Evolutionary conservation across 1,284 basidiomycete genomes (phyloP), one percentile per base, ranked within the genome.

Genomic region (Mycena sp.): DNA sequence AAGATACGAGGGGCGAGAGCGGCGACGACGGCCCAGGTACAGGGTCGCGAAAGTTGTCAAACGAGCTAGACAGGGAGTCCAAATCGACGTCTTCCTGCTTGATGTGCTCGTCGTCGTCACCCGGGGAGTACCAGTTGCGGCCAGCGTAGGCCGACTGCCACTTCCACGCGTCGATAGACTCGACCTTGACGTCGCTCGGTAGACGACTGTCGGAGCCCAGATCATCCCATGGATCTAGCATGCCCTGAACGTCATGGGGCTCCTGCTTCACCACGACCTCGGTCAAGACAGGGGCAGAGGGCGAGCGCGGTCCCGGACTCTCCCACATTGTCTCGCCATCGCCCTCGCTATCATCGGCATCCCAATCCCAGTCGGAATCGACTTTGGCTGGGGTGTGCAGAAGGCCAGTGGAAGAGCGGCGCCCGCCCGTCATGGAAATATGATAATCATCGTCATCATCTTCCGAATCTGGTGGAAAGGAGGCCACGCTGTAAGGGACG

Each of bases 181-280:
- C 85, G 25, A 76, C 69, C 67, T 85, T 84, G 46, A 83, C 59
- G 52, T 46, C 63, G 17, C 25, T 45, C 9, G 55, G 1, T 19
- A 58, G 48, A 38, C 57, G 48, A 29, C 45, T 10, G 32, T 58
- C 60, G 26, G 60, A 50, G 46, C 56, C 55, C 44, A 61, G 63
- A 57, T 85, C 81, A 46, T 90, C 89, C 87, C 88, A 91, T 19
- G 83, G 84, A 60, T 88, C 87, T 38, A 90, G 71, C 11, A 89
- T 81, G n/a, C n/a, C n/a, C n/a, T n/a, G n/a, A n/a, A n/a, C n/a
- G 67, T 89, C 88, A 26, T 76, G 78, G 1, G 83, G 81, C 67
- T 90, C 88, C 67, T 85, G 80, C 72, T 90, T 90, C 61, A 90
- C 82, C 9, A 75, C 71, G 4, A 84, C 69, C 26, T 78, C 72